phyloP scores from a whole-genome alignment of 306 rosid species.

The Macrotyloma uniflorum region DNA sequence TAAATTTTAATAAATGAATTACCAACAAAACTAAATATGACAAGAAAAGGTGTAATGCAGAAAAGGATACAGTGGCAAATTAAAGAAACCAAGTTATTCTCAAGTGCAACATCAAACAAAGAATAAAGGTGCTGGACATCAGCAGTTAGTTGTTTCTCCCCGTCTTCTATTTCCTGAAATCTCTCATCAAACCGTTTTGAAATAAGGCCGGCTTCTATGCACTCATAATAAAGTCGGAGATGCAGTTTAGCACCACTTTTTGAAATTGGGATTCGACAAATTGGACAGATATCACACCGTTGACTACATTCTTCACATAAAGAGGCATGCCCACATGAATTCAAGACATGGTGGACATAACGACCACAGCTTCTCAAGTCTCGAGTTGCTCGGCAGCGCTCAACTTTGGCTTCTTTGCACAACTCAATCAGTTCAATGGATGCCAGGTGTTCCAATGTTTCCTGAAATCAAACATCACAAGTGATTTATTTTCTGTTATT shows the following conservation, averaged over 20 bases:
- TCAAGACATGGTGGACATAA: slow-evolving; percentile 68
- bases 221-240: slow-evolving; percentile 82
- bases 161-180: slow-evolving; percentile 76
- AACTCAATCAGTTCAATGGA: slow-evolving; percentile 79
- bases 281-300: slow-evolving; percentile 89
- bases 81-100: slow-evolving; percentile 85
- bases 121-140: slow-evolving; percentile 89
- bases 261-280: slow-evolving; percentile 76
- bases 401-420: slow-evolving; percentile 95
- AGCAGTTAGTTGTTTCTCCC: slow-evolving; percentile 66
- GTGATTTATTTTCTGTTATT: slow-evolving; percentile 1
- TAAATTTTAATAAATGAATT: not conserved
- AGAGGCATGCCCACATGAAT: slow-evolving; percentile 91
- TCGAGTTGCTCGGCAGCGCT: slow-evolving; percentile 93
- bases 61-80: slow-evolving; percentile 96
- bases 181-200: slow-evolving; percentile 80
- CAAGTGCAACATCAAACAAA: slow-evolving; percentile 93
- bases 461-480: slow-evolving; percentile 57
- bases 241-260: slow-evolving; percentile 58
- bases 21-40: not conserved
- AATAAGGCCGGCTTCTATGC: slow-evolving; percentile 85
- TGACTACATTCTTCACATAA: slow-evolving; percentile 92
- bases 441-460: slow-evolving; percentile 86
- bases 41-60: slow-evolving; percentile 5
- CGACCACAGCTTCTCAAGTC: slow-evolving; percentile 99